phyloP scores from a whole-genome alignment of 768 basidiomycete genomes.

The Amanita thiersii region DNA sequence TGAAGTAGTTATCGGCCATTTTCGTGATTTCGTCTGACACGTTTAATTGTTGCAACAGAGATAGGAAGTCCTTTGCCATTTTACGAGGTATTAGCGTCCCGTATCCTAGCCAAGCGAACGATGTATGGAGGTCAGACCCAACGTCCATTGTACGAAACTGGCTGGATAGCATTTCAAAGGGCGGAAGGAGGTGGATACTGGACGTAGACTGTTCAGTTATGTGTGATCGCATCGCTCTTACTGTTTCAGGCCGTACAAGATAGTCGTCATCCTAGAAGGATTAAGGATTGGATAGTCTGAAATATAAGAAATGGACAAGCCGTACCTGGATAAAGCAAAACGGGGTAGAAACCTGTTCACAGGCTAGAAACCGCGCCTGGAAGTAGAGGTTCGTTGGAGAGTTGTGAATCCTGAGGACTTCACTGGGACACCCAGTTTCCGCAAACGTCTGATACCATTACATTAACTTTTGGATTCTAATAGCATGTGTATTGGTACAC shows the following conservation, averaged over 20 bases:
- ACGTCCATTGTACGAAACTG: constrained; percentile 36
- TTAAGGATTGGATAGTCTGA: constrained; percentile 5
- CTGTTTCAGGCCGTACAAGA: constrained; percentile 48
- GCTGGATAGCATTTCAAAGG: constrained; percentile 53
- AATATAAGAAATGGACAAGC: constrained; percentile 1
- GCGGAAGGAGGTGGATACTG: constrained; percentile 48
- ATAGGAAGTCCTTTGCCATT: constrained; percentile 37
- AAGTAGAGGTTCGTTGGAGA: constrained; percentile 52
- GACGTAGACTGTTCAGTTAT: constrained; percentile 18
- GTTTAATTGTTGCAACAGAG: constrained; percentile 34
- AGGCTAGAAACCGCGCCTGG: constrained; percentile 53
- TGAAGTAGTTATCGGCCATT: constrained; percentile 69
- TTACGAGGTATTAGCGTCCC: constrained; percentile 45
- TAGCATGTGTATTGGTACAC: constrained; percentile 10
- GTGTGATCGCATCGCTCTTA: constrained; percentile 38
- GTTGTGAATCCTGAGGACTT: constrained; percentile 45
- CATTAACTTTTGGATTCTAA: not conserved
- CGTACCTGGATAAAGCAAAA: constrained; percentile 59
- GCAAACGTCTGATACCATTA: constrained; percentile 31
- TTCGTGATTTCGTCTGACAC: constrained; percentile 40
- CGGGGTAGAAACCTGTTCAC: constrained; percentile 37
- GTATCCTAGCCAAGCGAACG: constrained; percentile 63
- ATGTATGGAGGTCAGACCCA: constrained; percentile 33
- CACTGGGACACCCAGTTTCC: constrained; percentile 29
- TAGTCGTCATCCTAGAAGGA: constrained; percentile 58